Conservation (phyloP, 2,329 filamentous ascomycete genomes). For the Neofusicoccum umdonicola region DNA sequence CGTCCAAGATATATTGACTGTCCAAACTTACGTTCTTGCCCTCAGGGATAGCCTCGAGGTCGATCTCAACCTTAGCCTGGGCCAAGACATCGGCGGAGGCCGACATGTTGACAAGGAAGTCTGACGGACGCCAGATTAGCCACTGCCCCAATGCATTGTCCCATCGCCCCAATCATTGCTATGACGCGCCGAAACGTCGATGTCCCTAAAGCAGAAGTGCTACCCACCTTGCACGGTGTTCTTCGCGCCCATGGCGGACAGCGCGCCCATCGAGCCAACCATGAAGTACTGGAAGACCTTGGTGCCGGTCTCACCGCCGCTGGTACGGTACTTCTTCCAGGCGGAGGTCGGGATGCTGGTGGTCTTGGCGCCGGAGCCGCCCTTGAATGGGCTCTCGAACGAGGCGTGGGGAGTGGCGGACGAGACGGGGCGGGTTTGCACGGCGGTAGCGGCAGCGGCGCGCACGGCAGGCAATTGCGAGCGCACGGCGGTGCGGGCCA, state of each 20-base stretch:
- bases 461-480: conserved; percentile 47
- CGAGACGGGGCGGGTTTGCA: conserved; percentile 44
- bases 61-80: conserved; percentile 99
- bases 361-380: conserved; percentile 47
- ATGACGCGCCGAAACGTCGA: neutral
- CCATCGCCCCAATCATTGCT: conserved; percentile 2
- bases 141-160: neutral
- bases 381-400: conserved; percentile 58
- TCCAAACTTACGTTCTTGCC: conserved; percentile 86
- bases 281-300: conserved; percentile 97
- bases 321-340: conserved; percentile 69
- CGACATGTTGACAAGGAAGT: conserved; percentile 99
- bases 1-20: conserved; percentile 22
- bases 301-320: conserved; percentile 66
- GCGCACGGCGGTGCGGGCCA: conserved; percentile 48
- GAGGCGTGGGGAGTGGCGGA: conserved; percentile 34
- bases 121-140: conserved; percentile 49
- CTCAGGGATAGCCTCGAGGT: conserved; percentile 88
- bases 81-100: conserved; percentile 97
- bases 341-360: conserved; percentile 84
- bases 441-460: conserved; percentile 42
- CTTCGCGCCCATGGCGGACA: conserved; percentile 93
- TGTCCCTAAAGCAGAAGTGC: conserved; percentile 15
- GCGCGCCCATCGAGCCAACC: conserved; percentile 90
- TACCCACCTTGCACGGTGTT: conserved; percentile 91